phyloP scores from a whole-genome alignment of 2,329 filamentous ascomycete genomes.

The Xylaria sp. region DNA sequence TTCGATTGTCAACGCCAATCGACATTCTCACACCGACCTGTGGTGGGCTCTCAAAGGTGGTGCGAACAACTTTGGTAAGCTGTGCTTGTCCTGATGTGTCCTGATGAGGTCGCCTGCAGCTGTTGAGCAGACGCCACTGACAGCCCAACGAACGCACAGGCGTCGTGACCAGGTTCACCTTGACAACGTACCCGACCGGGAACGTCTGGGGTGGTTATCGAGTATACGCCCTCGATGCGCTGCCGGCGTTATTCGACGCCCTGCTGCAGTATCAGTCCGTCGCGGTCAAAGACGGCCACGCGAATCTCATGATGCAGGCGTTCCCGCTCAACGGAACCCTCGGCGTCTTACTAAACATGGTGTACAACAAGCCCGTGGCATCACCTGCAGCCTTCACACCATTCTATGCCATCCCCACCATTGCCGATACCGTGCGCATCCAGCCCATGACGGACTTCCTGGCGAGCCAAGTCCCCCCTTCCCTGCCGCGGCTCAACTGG shows the following conservation, averaged over 20 bases:
- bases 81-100: no score
- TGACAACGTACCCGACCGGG: slow-evolving; percentile 36
- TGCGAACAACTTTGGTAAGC: slow-evolving; percentile 38
- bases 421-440: slow-evolving; percentile 36
- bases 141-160: slow-evolving; percentile 27
- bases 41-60: slow-evolving; percentile 40
- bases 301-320: slow-evolving; percentile 40
- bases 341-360: slow-evolving; percentile 37
- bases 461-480: slow-evolving; percentile 27
- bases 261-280: slow-evolving; percentile 36
- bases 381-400: slow-evolving; percentile 36
- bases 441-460: slow-evolving; percentile 33
- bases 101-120: background rate
- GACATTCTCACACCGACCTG: slow-evolving; percentile 31
- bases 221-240: slow-evolving; percentile 36
- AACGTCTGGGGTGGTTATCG: slow-evolving; percentile 37
- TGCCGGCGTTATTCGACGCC: slow-evolving; percentile 36
- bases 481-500: slow-evolving; percentile 38
- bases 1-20: slow-evolving; percentile 35
- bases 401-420: slow-evolving; percentile 36
- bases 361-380: slow-evolving; percentile 39
- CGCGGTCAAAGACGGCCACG: slow-evolving; percentile 39
- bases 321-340: slow-evolving; percentile 38
- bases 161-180: slow-evolving; percentile 37
- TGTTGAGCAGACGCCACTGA: slow-evolving; percentile 17